Evolutionary conservation across 2,329 filamentous ascomycete genomes (phyloP), one percentile per base, ranked within the genome.

Genomic region (Zymoseptoria ardabiliae): DNA sequence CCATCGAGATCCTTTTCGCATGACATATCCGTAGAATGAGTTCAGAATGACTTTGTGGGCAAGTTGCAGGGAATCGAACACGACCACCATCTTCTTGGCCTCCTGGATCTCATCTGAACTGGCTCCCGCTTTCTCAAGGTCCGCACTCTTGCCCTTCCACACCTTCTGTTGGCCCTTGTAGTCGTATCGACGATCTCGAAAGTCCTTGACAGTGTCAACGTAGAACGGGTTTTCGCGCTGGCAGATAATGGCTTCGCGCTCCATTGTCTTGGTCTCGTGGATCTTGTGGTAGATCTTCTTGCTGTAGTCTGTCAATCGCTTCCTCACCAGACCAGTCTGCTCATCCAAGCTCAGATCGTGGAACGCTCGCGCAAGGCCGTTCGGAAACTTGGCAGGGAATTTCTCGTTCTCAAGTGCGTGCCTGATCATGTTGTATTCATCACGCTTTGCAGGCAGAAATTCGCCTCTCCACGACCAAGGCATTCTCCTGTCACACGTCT

Each of bases 231-330:
- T 99, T 72, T 99, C 94, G 64, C 94, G 85, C 72, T 99, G 94
- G 70, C 94, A 99, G 69, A 99, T 97, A 71, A 99, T 97, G 10
- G 95, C 94, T 74, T 99, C 94, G 57, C 92, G 86, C 63, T 94
- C 88, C 60, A 95, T 94, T 0, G 90, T 97, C 54, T 88, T 96
- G 11, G 90, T 89, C 63, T 97, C 94, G 74, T 96, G 92, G 61
- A 99, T 97, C 74, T 97, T 99, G 81, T 99, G 94, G 72, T 99
- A 99, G 64, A 99, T 96, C 76, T 99, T 99, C 74, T 97, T 96
- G 70, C 91, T 95, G 77, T 96, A 99, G 35, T 91, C 82, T 65
- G 93, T 91, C 53, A 99, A 78, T 35, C 94, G 86, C 71, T 97
- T 99, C 66, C 91, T 88, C 54, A 96, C 81, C 41, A 94, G 79